Conservation (phyloP, 192 early-diverging fungal species). For the Entophlyctis luteolus region DNA sequence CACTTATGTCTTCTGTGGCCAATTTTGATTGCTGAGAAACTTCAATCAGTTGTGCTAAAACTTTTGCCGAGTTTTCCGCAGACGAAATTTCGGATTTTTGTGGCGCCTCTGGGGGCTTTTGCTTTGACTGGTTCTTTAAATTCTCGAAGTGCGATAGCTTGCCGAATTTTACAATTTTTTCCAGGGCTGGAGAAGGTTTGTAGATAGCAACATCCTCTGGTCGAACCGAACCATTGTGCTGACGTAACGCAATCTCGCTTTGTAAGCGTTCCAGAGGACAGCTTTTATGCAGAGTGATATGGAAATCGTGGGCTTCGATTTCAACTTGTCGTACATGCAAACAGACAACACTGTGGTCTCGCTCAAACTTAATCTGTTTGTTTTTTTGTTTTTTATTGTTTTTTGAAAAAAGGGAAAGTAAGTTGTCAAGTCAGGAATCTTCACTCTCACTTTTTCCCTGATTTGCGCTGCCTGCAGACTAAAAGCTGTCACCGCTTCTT, state of each 20-base stretch:
- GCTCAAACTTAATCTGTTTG: slow-evolving; percentile 11
- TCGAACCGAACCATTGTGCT: slow-evolving; percentile 17
- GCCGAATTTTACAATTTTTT: neutral
- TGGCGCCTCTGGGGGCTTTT: neutral
- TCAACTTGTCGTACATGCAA: slow-evolving; percentile 27
- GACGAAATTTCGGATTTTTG: neutral
- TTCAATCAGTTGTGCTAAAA: neutral
- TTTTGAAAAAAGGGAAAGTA: neutral
- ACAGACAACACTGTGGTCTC: slow-evolving; percentile 16
- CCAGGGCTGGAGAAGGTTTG: neutral
- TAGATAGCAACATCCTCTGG: slow-evolving; percentile 21
- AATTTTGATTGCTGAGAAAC: neutral
- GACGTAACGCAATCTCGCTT: slow-evolving; percentile 14
- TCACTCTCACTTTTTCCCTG: neutral
- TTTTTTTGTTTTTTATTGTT: neutral
- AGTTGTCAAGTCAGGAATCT: neutral
- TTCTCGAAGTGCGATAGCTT: neutral
- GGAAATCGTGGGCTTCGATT: slow-evolving; percentile 23
- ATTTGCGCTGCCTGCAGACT: neutral
- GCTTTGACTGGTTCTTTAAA: neutral
- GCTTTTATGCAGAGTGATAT: slow-evolving; percentile 18
- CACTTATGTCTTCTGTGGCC: neutral
- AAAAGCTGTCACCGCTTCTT: slow-evolving; percentile 7
- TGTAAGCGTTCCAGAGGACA: slow-evolving; percentile 18
- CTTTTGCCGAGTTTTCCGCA: neutral